Conservation (phyloP, 2,329 filamentous ascomycete genomes). For the Knufia petricola region DNA sequence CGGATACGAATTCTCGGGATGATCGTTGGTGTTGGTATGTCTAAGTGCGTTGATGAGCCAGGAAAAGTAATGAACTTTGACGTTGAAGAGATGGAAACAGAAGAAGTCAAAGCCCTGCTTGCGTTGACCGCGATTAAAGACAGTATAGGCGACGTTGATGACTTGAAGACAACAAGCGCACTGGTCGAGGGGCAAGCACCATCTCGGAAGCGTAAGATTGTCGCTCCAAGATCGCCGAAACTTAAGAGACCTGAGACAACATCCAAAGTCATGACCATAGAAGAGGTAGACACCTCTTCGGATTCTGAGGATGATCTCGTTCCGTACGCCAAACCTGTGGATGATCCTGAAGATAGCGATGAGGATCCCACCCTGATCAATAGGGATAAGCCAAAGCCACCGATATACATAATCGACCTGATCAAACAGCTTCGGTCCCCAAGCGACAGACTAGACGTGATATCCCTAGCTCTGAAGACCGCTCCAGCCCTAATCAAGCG, state of each 20-base stretch:
- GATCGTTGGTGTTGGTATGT: slow-evolving; percentile 67
- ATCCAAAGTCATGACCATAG: slow-evolving; percentile 44
- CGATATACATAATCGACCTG: slow-evolving; percentile 48
- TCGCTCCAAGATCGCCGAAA: slow-evolving; percentile 14
- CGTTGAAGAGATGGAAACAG: slow-evolving; percentile 63
- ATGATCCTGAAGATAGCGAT: slow-evolving; percentile 82
- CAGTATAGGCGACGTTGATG: slow-evolving; percentile 47
- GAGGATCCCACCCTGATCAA: slow-evolving; percentile 83
- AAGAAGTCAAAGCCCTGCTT: slow-evolving; percentile 69
- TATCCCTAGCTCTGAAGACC: slow-evolving; percentile 66
- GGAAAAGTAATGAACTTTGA: slow-evolving; percentile 73
- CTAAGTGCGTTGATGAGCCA: slow-evolving; percentile 53
- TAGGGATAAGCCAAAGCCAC: slow-evolving; percentile 70
- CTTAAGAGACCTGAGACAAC: slow-evolving; percentile 12
- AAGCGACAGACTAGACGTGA: slow-evolving; percentile 72
- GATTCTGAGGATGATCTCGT: slow-evolving; percentile 59
- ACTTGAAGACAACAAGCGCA: slow-evolving; percentile 31
- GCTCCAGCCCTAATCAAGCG: slow-evolving; percentile 74
- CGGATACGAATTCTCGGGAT: slow-evolving; percentile 78
- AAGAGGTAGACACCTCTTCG: slow-evolving; percentile 51
- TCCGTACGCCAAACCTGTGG: slow-evolving; percentile 76
- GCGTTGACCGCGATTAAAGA: slow-evolving; percentile 55
- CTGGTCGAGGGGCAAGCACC: slow-evolving; percentile 15
- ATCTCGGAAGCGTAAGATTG: slow-evolving; percentile 11
- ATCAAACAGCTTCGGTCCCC: slow-evolving; percentile 51